Evolutionary conservation across 345 rosid genomes (phyloP).

Genomic region (Viola odorata): DNA sequence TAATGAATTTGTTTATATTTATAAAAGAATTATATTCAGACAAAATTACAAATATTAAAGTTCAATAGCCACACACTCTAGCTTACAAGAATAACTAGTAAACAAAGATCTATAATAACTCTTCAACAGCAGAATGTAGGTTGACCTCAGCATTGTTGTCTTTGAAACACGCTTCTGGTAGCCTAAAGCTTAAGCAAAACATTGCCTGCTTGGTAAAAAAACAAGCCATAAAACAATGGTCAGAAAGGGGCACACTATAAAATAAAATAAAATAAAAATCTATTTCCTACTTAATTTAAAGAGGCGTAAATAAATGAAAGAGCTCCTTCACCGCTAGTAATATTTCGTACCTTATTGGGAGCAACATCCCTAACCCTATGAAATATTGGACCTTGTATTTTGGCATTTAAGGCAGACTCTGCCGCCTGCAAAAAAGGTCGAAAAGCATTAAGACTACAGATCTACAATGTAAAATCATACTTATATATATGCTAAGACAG

Average conservation of each 20-base stretch:
- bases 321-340: neutral
- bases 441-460: too few species aligned
- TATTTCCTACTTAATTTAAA: too few species aligned
- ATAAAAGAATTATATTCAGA: too few species aligned
- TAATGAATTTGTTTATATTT: too few species aligned
- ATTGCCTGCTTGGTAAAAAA: constrained; percentile 56
- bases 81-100: too few species aligned
- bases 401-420: constrained; percentile 53
- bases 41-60: too few species aligned
- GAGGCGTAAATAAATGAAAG: neutral
- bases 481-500: too few species aligned
- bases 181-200: constrained; percentile 90
- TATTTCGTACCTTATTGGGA: constrained; percentile 72
- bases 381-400: constrained; percentile 50
- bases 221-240: neutral
- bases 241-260: too few species aligned
- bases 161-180: constrained; percentile 69
- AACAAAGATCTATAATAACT: neutral
- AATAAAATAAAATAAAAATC: too few species aligned
- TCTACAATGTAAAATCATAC: too few species aligned
- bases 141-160: constrained; percentile 19
- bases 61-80: too few species aligned
- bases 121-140: constrained; percentile 1
- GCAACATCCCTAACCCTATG: constrained; percentile 97
- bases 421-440: constrained; percentile 61